Evolutionary conservation across 176 grass and related monocot genomes (phyloP).

Genomic region (Oryza coarctata): DNA sequence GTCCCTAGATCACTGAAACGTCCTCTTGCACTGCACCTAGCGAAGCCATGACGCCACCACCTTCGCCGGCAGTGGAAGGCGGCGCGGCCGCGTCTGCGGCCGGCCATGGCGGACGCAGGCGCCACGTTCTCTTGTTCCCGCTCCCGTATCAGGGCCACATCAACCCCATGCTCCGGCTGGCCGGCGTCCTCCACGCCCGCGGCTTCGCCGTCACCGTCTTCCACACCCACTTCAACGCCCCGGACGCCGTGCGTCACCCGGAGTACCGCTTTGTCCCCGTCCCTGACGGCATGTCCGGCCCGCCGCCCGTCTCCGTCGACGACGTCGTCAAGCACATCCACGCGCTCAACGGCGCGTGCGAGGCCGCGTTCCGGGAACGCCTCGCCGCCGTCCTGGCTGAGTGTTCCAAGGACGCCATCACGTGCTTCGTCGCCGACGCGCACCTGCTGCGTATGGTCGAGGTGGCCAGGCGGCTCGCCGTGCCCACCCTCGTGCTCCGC

Average conservation of each 20-base stretch:
- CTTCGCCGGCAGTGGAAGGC: background rate
- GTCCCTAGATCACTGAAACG: background rate
- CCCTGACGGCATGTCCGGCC: slow-evolving; percentile 16
- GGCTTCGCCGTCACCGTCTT: slow-evolving; percentile 51
- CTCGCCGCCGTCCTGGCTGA: slow-evolving; percentile 20
- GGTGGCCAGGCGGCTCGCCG: slow-evolving; percentile 20
- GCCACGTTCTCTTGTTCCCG: slow-evolving; percentile 50
- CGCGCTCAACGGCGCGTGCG: slow-evolving; percentile 19
- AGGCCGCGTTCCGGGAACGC: slow-evolving; percentile 17
- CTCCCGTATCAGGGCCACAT: slow-evolving; percentile 55
- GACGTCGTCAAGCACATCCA: slow-evolving; percentile 1
- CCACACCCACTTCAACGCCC: slow-evolving; percentile 43
- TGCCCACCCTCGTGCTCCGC: slow-evolving; percentile 36
- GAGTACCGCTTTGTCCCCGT: slow-evolving; percentile 39
- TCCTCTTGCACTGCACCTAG: background rate
- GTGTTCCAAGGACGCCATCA: slow-evolving; percentile 16
- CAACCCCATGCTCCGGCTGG: slow-evolving; percentile 57
- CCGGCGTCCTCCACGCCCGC: slow-evolving; percentile 37
- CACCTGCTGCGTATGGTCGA: slow-evolving; percentile 19
- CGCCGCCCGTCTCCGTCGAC: background rate
- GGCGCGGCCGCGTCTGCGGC: background rate
- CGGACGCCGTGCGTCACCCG: slow-evolving; percentile 35
- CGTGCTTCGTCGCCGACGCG: slow-evolving; percentile 37
- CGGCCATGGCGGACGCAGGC: background rate
- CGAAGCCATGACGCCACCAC: background rate